A percentile compares a stretch with the other conserved stretches of the same genome.
Evolutionary conservation across 2,329 filamentous ascomycete genomes (phyloP).

Genomic region (Neoascochyta sp.): DNA sequence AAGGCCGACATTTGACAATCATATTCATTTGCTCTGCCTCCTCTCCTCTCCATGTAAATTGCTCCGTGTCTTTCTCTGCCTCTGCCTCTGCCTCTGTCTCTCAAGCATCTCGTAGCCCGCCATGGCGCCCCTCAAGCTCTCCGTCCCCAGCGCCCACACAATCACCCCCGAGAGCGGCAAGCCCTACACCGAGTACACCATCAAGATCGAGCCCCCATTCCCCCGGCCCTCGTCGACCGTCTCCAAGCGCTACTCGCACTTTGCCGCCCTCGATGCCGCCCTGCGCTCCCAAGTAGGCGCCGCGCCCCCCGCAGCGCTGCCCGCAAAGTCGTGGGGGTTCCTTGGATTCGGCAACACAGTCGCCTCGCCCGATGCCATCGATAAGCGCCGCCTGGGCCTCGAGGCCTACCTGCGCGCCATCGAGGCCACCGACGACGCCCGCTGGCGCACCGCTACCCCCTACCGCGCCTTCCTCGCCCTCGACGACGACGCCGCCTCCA

Average conservation of each 20-base stretch:
- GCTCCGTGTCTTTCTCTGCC: no score
- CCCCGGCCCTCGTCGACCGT: conserved; percentile 72
- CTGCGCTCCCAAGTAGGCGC: conserved; percentile 60
- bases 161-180: conserved; percentile 52
- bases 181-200: conserved; percentile 73
- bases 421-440: conserved; percentile 66
- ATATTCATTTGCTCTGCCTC: no score
- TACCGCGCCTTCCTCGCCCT: conserved; percentile 74
- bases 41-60: no score
- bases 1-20: no score
- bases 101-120: no score
- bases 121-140: conserved; percentile 48
- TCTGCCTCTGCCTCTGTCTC: no score
- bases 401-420: conserved; percentile 71
- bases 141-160: conserved; percentile 49
- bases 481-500: conserved; percentile 21
- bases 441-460: conserved; percentile 69
- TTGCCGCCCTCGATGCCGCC: conserved; percentile 61
- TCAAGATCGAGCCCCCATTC: conserved; percentile 70
- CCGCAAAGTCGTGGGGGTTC: conserved; percentile 66
- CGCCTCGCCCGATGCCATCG: conserved; percentile 64
- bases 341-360: conserved; percentile 54
- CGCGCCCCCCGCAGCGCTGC: conserved; percentile 66
- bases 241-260: conserved; percentile 81
- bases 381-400: conserved; percentile 63